Evolutionary conservation across 2,329 filamentous ascomycete genomes (phyloP), one percentile per base, ranked within the genome.

Genomic region (Blastomyces gilchristii): DNA sequence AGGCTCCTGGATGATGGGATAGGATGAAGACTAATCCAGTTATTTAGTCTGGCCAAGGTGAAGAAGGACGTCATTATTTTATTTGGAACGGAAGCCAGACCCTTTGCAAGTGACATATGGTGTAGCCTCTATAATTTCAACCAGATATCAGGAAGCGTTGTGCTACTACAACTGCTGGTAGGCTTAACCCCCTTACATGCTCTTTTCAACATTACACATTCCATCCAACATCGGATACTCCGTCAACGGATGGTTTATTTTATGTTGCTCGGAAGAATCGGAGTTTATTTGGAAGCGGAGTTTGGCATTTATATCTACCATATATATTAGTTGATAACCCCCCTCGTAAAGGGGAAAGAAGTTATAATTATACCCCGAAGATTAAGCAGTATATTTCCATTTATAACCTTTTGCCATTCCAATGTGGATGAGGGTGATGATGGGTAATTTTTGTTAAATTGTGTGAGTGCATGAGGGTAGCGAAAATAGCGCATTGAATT

Each of bases 31-130:
- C 34, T 57, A 41, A 57, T 28, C 9, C 28, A 3, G 25, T 22
- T 41, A 28, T 53, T 11, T 14, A 61, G 59, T 50, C 37, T 61
- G 59, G 59, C 59, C 59, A n/a, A 49, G 9, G 22, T 50, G 58
- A 22, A 22, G n/a, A 22, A 14, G 16, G 18, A 3, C 7, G 8
- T 16, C 34, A 25, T 34, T 58, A 8, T 37, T 56, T 22, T 18
- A 8, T 31, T 53, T 53, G 2, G 11, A 5, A 18, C 31, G 14
- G 14, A 11, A 28, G 49, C 16, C 25, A 7, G 28, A 2, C 4
- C 49, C 31, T 31, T 6, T 34, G 9, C 2, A 52, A 22, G 9
- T 3, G 25, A 52, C n/a, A 22, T 22, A 22, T 22, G 3, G 49
- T 14, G 18, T 31, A 14, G 6, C 14, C 14, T 31, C 18, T 31